Evolutionary conservation across 306 rosid species (phyloP).

Genomic region (Herpetospermum pedunculosum): DNA sequence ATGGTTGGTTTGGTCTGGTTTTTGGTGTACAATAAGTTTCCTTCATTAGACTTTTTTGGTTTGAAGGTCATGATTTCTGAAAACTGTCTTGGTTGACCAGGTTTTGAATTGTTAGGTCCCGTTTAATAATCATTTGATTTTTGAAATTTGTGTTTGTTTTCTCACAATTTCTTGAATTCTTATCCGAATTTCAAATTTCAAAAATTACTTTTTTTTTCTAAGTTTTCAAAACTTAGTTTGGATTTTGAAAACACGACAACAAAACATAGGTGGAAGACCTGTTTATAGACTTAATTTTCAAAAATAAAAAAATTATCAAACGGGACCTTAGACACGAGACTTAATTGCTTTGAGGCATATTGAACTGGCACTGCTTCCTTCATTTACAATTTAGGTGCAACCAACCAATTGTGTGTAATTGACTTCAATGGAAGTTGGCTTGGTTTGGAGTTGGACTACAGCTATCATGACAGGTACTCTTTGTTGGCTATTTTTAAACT

Average conservation of each 20-base stretch:
- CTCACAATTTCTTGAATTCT: no score
- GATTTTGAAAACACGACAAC: no score
- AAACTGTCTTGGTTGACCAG: not conserved
- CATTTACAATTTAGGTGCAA: conserved; percentile 3
- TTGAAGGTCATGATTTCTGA: not conserved
- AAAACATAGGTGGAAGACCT: no score
- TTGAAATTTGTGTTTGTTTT: no score
- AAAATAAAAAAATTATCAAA: no score
- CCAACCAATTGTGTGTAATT: conserved; percentile 4
- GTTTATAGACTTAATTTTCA: no score
- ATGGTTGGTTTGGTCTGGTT: not conserved
- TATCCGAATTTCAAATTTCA: no score
- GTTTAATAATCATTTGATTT: no score
- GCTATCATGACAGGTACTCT: conserved; percentile 7
- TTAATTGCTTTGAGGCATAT: not conserved
- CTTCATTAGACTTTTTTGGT: not conserved
- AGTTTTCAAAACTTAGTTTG: no score
- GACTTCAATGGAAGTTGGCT: not conserved
- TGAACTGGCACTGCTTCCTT: not conserved
- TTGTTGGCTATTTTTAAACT: not conserved
- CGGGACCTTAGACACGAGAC: no score
- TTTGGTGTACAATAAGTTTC: not conserved
- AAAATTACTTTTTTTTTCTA: no score
- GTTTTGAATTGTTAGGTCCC: no score
- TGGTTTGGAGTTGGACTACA: conserved; percentile 8